A percentile compares a stretch with the other conserved stretches of the same genome.
These are phyloP conservation scores for Coemansia sp. DNA, from an alignment of 192 early-diverging fungal genomes.

Conservation along the genomic window DNA sequence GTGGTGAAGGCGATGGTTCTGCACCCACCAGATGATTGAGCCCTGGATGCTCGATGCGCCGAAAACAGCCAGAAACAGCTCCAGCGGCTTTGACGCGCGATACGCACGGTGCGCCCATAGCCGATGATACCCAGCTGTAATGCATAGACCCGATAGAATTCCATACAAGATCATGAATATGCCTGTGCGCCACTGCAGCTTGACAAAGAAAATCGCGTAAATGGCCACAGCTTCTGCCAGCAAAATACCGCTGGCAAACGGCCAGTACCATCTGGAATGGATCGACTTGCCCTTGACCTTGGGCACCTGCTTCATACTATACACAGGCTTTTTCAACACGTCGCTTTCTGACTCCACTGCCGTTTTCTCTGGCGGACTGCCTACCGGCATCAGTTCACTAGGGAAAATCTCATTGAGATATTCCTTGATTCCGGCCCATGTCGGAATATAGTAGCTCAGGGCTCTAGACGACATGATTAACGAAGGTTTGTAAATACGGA, in stretches of 20 bases:
- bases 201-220: constrained; percentile 72
- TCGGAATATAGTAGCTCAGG: constrained; percentile 45
- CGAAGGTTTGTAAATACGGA: not conserved
- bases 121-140: constrained; percentile 87
- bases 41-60: constrained; percentile 76
- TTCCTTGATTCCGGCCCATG: constrained; percentile 26
- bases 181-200: constrained; percentile 65
- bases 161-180: constrained; percentile 56
- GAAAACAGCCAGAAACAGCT: constrained; percentile 57
- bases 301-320: constrained; percentile 38
- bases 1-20: constrained; percentile 83
- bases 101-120: constrained; percentile 79
- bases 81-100: constrained; percentile 59
- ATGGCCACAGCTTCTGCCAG: constrained; percentile 59
- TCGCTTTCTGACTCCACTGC: constrained; percentile 18
- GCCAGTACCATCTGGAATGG: constrained; percentile 53
- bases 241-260: constrained; percentile 58
- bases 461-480: constrained; percentile 19
- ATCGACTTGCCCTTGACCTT: constrained; percentile 33
- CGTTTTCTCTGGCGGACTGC: constrained; percentile 37
- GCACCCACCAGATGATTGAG: constrained; percentile 81
- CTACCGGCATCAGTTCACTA: constrained; percentile 43
- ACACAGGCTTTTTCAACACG: constrained; percentile 40
- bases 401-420: constrained; percentile 44
- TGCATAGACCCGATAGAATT: constrained; percentile 77